Percentiles rank a stretch among this genome's conserved stretches.
phyloP scores from a whole-genome alignment of 306 rosid genomes.

The Glycine tomentella region DNA sequence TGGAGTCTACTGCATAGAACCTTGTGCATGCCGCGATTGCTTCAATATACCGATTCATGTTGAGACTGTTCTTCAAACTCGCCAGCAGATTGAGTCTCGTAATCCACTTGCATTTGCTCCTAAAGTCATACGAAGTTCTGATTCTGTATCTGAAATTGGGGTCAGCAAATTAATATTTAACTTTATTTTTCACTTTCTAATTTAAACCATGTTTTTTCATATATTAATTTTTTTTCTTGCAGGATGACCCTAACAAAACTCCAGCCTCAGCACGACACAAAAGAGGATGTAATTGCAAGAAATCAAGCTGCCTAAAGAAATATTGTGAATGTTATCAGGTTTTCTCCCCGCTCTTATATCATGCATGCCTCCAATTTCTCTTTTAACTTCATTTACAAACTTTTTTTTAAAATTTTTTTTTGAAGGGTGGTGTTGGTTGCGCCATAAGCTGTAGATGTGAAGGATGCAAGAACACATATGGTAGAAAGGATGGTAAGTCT shows the following conservation, averaged over 20 bases:
- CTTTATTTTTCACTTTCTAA: conserved; percentile 22
- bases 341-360: conserved; percentile 36
- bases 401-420: conserved; percentile 53
- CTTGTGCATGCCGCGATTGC: conserved; percentile 86
- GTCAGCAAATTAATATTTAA: conserved; percentile 54
- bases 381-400: conserved; percentile 45
- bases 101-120: conserved; percentile 96
- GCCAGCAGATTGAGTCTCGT: conserved; percentile 86
- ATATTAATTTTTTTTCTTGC: conserved; percentile 43
- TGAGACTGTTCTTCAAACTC: conserved; percentile 80
- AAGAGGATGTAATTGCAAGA: conserved; percentile 95
- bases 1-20: conserved; percentile 89
- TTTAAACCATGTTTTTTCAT: conserved; percentile 13
- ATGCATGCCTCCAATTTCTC: neutral
- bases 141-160: conserved; percentile 70
- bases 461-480: conserved; percentile 83
- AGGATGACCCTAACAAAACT: conserved; percentile 84
- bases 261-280: conserved; percentile 88
- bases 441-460: conserved; percentile 83
- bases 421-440: conserved; percentile 93
- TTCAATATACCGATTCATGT: conserved; percentile 84
- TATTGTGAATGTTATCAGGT: conserved; percentile 96
- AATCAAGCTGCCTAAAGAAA: conserved; percentile 85
- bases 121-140: conserved; percentile 75
- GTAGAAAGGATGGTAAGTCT: conserved; percentile 86